These are phyloP conservation scores for Ogataea hybrid DNA, from an alignment of 1,139 yeast species.

Conservation along the genomic window DNA sequence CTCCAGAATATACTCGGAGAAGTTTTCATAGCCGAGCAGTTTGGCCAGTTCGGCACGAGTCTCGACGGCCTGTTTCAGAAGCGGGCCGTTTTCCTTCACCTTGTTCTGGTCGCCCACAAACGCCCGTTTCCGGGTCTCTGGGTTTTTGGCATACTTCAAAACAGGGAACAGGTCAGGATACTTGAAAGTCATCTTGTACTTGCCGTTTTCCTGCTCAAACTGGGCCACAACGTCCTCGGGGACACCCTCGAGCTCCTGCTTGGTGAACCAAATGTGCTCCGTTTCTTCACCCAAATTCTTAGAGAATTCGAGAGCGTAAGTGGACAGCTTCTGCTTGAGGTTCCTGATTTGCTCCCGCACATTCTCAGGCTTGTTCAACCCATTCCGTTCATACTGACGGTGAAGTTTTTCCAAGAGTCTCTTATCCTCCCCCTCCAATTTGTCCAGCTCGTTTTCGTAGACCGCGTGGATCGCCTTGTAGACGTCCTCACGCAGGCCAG, in stretches of 20 bases:
- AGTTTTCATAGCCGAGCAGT: constrained; percentile 62
- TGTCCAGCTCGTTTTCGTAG: constrained; percentile 32
- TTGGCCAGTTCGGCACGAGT: constrained; percentile 62
- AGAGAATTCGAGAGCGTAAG: constrained; percentile 53
- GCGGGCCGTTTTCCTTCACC: constrained; percentile 56
- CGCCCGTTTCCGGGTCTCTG: constrained; percentile 65
- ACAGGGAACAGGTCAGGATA: constrained; percentile 79
- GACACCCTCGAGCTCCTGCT: constrained; percentile 69
- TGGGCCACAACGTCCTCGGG: constrained; percentile 61
- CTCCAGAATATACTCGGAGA: constrained; percentile 67
- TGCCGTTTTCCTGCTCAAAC: constrained; percentile 46
- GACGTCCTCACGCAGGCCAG: constrained; percentile 66
- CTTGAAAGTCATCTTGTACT: constrained; percentile 70
- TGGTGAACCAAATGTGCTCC: constrained; percentile 55
- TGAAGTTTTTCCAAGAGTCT: constrained; percentile 57
- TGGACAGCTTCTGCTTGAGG: constrained; percentile 58
- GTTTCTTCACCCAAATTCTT: constrained; percentile 72
- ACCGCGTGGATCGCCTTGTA: constrained; percentile 56
- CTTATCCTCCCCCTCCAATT: constrained; percentile 52
- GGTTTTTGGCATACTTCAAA: constrained; percentile 62
- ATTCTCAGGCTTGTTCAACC: constrained; percentile 58
- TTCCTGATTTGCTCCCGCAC: constrained; percentile 54
- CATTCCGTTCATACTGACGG: constrained; percentile 59
- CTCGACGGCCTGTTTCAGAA: constrained; percentile 58
- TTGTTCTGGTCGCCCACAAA: constrained; percentile 66